Percentiles rank a stretch among this genome's conserved stretches.
These are phyloP conservation scores for Aaosphaeria pasadenensis DNA, from an alignment of 2,329 filamentous ascomycete species.

Conservation along the genomic window DNA sequence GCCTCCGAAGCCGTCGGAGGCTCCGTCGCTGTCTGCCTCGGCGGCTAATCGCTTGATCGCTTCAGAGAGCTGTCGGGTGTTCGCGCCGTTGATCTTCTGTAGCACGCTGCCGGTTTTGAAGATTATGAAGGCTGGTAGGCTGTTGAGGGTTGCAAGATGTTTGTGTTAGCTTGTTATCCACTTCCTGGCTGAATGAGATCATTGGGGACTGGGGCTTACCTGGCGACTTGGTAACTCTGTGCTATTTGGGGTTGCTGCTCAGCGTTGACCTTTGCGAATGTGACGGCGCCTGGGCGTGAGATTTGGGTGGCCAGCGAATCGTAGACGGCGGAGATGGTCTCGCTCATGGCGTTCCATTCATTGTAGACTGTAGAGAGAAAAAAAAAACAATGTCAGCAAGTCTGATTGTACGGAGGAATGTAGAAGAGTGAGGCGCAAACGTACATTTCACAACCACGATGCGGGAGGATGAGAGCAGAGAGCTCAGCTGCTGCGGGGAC, in stretches of 20 bases:
- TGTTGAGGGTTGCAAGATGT: constrained; percentile 19
- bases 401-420: constrained; percentile 7
- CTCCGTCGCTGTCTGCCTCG: constrained; percentile 55
- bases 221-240: constrained; percentile 67
- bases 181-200: too few relatives aligned
- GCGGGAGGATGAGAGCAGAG: constrained; percentile 68
- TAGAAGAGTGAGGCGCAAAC: constrained; percentile 34
- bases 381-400: constrained; percentile 3
- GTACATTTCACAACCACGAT: constrained; percentile 88
- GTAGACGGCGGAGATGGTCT: constrained; percentile 78
- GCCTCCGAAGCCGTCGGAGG: constrained; percentile 33
- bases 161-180: too few relatives aligned
- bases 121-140: constrained; percentile 89
- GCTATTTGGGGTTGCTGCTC: constrained; percentile 74
- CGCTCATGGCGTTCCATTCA: constrained; percentile 82
- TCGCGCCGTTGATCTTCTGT: constrained; percentile 70
- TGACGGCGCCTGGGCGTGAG: constrained; percentile 68
- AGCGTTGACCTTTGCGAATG: constrained; percentile 84
- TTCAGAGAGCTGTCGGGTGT: constrained; percentile 66
- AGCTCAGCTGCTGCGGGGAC: constrained; percentile 40
- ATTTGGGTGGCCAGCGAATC: constrained; percentile 71
- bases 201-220: constrained; percentile 40
- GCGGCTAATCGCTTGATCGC: constrained; percentile 68
- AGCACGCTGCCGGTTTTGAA: constrained; percentile 65
- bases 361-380: constrained; percentile 67